A percentile compares a stretch with the other conserved stretches of the same genome.
These are phyloP conservation scores for Haplosporangium sp. DNA, from an alignment of 371 early-diverging fungal genomes.

Conservation along the genomic window DNA sequence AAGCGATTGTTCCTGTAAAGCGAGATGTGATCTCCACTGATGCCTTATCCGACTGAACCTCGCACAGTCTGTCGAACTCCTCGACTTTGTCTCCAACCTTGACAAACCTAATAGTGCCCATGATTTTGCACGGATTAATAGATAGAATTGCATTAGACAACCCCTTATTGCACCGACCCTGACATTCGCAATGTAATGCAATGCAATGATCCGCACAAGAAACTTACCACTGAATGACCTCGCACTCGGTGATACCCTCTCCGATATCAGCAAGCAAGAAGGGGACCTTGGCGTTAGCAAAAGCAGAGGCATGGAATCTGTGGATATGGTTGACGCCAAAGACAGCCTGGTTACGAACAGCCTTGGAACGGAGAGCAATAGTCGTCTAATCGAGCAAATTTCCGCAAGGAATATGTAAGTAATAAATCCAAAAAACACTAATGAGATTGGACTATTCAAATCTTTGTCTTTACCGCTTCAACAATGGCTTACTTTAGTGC, in stretches of 20 bases:
- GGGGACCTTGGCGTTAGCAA: conserved; percentile 68
- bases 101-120: conserved; percentile 75
- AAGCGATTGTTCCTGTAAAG: conserved; percentile 86
- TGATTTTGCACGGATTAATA: no score
- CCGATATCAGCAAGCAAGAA: conserved; percentile 97
- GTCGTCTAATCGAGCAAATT: conserved; percentile 13
- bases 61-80: conserved; percentile 95
- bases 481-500: conserved; percentile 36
- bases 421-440: no score
- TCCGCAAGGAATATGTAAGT: neutral
- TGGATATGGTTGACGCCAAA: conserved; percentile 36
- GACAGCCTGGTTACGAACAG: conserved; percentile 27
- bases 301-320: conserved; percentile 57
- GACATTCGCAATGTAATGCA: conserved; percentile 75
- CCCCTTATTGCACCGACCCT: conserved; percentile 78
- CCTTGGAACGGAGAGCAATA: conserved; percentile 35
- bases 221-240: conserved; percentile 94
- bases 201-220: no score
- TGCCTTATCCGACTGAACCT: conserved; percentile 98
- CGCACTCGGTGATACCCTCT: conserved; percentile 98
- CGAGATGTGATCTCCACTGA: conserved; percentile 97
- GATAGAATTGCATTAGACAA: neutral
- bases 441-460: no score
- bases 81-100: conserved; percentile 90
- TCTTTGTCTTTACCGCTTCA: neutral